Conservation (phyloP, 208 protist genomes). For the Leptomonas pyrrhocoris region DNA sequence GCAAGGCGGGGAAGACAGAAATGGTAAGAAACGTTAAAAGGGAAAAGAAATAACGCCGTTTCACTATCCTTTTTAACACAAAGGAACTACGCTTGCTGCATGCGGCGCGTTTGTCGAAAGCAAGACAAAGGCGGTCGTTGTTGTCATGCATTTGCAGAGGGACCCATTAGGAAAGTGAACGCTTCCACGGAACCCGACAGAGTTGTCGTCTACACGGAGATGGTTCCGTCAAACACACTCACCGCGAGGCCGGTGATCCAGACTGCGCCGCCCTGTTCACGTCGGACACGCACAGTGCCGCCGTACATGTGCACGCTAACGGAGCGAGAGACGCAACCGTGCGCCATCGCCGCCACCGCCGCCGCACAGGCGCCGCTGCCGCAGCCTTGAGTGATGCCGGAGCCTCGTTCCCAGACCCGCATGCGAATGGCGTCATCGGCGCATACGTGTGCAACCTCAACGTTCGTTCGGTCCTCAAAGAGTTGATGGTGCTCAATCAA, state of each 20-base stretch:
- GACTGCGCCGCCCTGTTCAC: neutral
- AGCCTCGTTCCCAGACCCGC: constrained; percentile 19
- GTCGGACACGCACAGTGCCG: neutral
- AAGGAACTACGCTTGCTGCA: too few relatives aligned
- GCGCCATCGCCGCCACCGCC: constrained; percentile 10
- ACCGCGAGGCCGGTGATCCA: constrained; percentile 11
- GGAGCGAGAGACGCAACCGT: neutral
- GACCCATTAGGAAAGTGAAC: too few relatives aligned
- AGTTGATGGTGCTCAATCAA: neutral
- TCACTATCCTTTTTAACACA: too few relatives aligned
- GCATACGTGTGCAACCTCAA: constrained; percentile 8
- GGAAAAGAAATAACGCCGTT: too few relatives aligned
- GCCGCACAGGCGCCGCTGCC: too few relatives aligned
- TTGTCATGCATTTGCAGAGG: too few relatives aligned
- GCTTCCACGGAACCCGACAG: neutral
- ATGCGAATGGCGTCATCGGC: constrained; percentile 1
- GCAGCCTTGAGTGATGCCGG: constrained; percentile 9
- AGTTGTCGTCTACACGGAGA: neutral
- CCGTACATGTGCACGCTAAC: constrained; percentile 8
- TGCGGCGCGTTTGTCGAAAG: too few relatives aligned
- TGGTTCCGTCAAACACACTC: constrained; percentile 1
- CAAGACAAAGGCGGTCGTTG: too few relatives aligned
- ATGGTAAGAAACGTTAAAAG: too few relatives aligned
- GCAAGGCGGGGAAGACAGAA: too few relatives aligned
- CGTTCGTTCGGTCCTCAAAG: constrained; percentile 6